Evolutionary conservation across 768 basidiomycete species (phyloP), one percentile per base, ranked within the genome.

Genomic region (Tricholoma matsutake): DNA sequence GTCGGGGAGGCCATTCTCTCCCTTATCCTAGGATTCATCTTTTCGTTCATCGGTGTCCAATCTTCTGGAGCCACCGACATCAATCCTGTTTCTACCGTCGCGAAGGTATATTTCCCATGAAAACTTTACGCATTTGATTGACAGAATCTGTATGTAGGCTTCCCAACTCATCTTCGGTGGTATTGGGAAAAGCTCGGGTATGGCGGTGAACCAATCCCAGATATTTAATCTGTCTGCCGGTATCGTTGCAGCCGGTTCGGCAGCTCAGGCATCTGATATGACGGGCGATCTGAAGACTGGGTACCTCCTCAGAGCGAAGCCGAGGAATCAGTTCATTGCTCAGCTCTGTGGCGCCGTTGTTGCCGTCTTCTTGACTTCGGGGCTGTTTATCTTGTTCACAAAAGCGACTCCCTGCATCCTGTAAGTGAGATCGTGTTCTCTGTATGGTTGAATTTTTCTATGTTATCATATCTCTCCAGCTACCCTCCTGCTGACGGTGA

Each of bases 251-350:
- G 83, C 77, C 53, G 83, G 83, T 34, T 79, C 84, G 54, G 83
- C 85, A 20, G 82, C 78, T 20, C 84, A 86, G 66, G 78, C 84
- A 22, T 67, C 79, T 31, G 87, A 88, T 68, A 87, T 88, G 87
- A 83, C 82, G 51, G 81, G 85, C 59, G 87, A 88, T 69, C 70
- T 88, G 65, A 87, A 88, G 74, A 85, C 87, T n/a, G 84, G 85
- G 62, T 86, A 86, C 69, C 83, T 88, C 60, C 79, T 87, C 25
- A 77, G 86, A 55, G 82, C 85, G 11, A 87, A 85, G 65, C 86
- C 86, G 39, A 79, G 73, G 58, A 83, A 84, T 70, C 83, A 87
- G 72, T 87, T 87, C 67, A 74, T 83, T 61, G 84, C 82, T 25
- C 85, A 86, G 71, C 72, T 86, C 3, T 77, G 74, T 62, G 86